Base-by-base conservation (phyloP, 768 basidiomycete genomes). In the Hypholoma fasciculare region DNA sequence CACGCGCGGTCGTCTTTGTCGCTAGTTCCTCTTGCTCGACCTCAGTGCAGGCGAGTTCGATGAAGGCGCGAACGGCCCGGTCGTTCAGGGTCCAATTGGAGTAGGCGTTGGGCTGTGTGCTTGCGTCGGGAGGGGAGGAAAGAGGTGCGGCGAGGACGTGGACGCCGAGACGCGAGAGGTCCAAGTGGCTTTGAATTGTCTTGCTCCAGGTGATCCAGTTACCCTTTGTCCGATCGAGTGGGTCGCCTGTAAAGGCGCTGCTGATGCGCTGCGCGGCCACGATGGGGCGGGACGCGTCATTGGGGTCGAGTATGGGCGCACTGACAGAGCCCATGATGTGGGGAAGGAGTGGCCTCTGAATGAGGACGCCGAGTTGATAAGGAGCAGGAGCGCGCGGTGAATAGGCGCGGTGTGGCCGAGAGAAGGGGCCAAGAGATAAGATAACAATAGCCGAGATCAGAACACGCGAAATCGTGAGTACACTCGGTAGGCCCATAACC, bases 401-500 rank as follows among this genome's bases (percentile, higher is more conserved):
- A 43, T 42, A 52, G 51, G 34, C 23, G 48, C 46, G 43, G 30
- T 23, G 13, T 49, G 52, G 42, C 37, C 12, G 19, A 47, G 19
- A 26, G 20, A 4, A 26, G 26, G 23, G 2, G 46, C 46, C 40
- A 43, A 43, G 44, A 26, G 60, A 58, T 57, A 50, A 58, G 57
- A 51, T 48, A 50, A 51, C 17, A 9, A 42, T 14, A 14, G 40
- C 40, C 40, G 17, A 42, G 13, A 42, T 16, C 17, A 42, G 40
- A 6, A 42, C 16, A 30, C 14, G 49, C 9, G 42, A 46, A 14
- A 26, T 36, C 46, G 37, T 42, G 44, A 49, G 39, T 49, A 37
- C 49, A 49, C 54, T 7, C 17, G 44, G 55, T 46, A 54, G 61
- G 63, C 63, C 59, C 63, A 64, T 64, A 64, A 64, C 63, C 61